Conservation (phyloP, 2,329 filamentous ascomycete genomes). For the Fusarium buxicola region DNA sequence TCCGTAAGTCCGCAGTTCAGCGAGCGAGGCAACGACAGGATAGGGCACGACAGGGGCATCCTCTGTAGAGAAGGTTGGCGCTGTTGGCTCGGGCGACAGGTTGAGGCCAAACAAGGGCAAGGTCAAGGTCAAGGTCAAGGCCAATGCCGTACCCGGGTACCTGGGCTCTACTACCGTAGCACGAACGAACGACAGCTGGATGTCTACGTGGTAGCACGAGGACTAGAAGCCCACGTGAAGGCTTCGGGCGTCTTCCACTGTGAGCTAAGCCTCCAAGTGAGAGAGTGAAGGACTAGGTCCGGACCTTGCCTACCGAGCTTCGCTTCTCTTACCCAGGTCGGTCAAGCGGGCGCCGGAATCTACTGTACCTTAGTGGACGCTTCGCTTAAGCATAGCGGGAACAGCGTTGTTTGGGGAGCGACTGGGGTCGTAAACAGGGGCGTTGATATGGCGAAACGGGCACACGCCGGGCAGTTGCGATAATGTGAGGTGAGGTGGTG, state of each 20-base stretch:
- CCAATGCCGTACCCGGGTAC: conserved; percentile 39
- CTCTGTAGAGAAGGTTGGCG: background rate
- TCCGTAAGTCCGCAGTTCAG: background rate
- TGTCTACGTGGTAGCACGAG: conserved; percentile 24
- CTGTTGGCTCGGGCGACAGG: conserved; percentile 19
- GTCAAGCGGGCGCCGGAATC: conserved; percentile 12
- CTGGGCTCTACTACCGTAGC: conserved; percentile 19
- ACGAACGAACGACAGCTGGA: too few relatives aligned
- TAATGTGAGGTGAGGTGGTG: conserved; percentile 25
- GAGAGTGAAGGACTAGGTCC: too few relatives aligned
- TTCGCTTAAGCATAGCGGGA: conserved; percentile 46
- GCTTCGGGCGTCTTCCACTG: conserved; percentile 21
- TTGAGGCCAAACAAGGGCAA: conserved; percentile 31
- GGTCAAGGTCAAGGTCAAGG: conserved; percentile 25
- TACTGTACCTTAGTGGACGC: conserved; percentile 31
- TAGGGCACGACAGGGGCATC: conserved; percentile 5
- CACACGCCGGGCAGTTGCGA: conserved; percentile 35
- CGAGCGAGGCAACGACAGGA: conserved; percentile 7
- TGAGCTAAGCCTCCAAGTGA: conserved; percentile 26
- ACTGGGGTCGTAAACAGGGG: conserved; percentile 18
- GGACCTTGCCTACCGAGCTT: conserved; percentile 7
- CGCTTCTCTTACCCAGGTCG: conserved; percentile 12
- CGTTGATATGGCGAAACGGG: conserved; percentile 21
- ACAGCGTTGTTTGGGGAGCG: conserved; percentile 42
- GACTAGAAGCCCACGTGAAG: conserved; percentile 15